Base-by-base conservation (phyloP, 805 yeast species). In the Kodamaea hsintzibuensis region DNA sequence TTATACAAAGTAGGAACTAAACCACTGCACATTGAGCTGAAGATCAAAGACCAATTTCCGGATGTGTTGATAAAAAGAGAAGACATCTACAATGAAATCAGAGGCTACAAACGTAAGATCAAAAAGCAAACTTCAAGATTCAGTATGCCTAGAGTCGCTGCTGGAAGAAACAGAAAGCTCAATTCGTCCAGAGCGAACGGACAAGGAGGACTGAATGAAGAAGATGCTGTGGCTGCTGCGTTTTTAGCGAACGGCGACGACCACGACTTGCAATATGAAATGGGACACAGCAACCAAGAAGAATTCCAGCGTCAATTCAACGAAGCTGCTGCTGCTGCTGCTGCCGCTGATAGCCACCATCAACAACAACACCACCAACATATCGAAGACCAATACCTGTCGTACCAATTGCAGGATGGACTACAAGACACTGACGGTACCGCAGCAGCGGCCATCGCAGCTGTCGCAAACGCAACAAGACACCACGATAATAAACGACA, bases 1-100 rank as follows among this genome's bases (percentile, higher is more conserved):
- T 68, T 81, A 54, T 81, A 81, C 64, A 77, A 78, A 52, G 72
- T 77, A 18, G 85, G 85, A 42, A 82, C 83, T 50, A 81, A 81
- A 63, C 85, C 85, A 5, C 72, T 78, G 5, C 79, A 76, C 57
- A 81, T 81, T 57, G 84, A 81, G 61, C 73, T 76, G 35, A 81
- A 80, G 56, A 74, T 81, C 55, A 73, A 73, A 56, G 79, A 79
- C 51, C 78, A 78, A 55, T 81, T 73, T 62, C 83, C 82, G 19
- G 83, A 80, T 50, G 78, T 81, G 44, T 71, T 80, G 43, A 80
- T 81, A 58, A 81, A 81, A 65, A 70, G 85, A 54, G 85, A 81
- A 61, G 85, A 81, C 62, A 81, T 81, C 52, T 81, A 81, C 64
- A 81, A 81, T 63, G 84, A 81, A 60, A 80, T 81, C 60, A 65